These are phyloP conservation scores for Phlyctochytrium bullatum DNA, from an alignment of 192 early-diverging fungal genomes.

Conservation along the genomic window DNA sequence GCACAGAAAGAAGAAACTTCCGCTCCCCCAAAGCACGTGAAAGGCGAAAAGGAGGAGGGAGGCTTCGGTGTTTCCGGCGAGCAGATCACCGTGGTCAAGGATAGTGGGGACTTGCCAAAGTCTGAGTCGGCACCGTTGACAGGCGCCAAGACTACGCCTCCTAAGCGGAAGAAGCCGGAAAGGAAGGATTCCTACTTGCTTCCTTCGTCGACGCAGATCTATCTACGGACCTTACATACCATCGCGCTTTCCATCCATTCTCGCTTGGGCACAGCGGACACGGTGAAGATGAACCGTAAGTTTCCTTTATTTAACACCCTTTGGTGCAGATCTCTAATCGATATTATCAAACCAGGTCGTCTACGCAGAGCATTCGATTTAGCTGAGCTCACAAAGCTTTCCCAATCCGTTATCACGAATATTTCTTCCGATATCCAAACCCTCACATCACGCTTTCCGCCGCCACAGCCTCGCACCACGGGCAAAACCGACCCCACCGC, in stretches of 20 bases:
- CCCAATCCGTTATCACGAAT: conserved; percentile 38
- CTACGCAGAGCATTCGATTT: conserved; percentile 39
- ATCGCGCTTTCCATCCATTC: conserved; percentile 22
- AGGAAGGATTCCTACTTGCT: too few relatives aligned
- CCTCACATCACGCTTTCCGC: conserved; percentile 28
- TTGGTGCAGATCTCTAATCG: too few relatives aligned
- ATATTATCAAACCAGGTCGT: too few relatives aligned
- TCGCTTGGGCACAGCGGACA: conserved; percentile 34
- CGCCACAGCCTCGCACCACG: neutral
- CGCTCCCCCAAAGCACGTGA: too few relatives aligned
- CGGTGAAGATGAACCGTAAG: conserved; percentile 35
- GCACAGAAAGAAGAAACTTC: too few relatives aligned
- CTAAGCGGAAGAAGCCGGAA: too few relatives aligned
- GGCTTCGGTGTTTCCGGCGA: too few relatives aligned
- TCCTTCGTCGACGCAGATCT: conserved; percentile 9
- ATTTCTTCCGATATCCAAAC: conserved; percentile 30
- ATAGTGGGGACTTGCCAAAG: too few relatives aligned
- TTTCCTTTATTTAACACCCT: neutral
- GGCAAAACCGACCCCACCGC: neutral
- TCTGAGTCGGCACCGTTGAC: too few relatives aligned
- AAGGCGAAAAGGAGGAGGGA: too few relatives aligned
- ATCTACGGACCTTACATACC: conserved; percentile 23
- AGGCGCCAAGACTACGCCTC: too few relatives aligned
- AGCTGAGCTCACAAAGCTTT: conserved; percentile 31
- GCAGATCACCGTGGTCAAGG: too few relatives aligned